Percentiles rank a stretch among this genome's conserved stretches.
Evolutionary conservation across 1,284 basidiomycete genomes (phyloP).

Genomic region (Marasmius sp.): DNA sequence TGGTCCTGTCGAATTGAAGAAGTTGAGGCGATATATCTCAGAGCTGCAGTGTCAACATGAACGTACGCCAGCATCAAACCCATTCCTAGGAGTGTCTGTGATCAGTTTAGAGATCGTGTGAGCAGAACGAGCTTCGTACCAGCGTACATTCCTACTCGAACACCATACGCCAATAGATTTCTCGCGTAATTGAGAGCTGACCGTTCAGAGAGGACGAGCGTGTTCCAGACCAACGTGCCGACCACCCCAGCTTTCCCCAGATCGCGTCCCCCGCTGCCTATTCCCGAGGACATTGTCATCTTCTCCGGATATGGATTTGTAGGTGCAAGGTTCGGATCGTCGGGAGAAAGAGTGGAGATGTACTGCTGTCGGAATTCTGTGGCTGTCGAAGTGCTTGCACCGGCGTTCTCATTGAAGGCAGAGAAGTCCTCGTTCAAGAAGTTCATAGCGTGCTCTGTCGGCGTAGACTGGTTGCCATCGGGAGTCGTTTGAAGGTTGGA

Average conservation of each 20-base stretch:
- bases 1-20: conserved; percentile 31
- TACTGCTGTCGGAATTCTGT: conserved; percentile 34
- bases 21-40: not conserved
- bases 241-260: conserved; percentile 26
- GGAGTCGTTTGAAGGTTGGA: not conserved
- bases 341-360: conserved; percentile 18
- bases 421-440: conserved; percentile 48
- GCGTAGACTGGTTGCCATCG: conserved; percentile 27
- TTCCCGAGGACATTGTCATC: not conserved
- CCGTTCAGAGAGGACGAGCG: conserved; percentile 34
- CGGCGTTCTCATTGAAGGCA: conserved; percentile 2
- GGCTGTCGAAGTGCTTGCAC: conserved; percentile 7
- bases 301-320: not conserved
- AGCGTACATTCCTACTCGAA: conserved; percentile 59
- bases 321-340: conserved; percentile 1
- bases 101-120: not conserved
- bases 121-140: conserved; percentile 26
- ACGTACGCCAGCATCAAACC: conserved; percentile 52
- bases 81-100: conserved; percentile 36
- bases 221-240: conserved; percentile 35
- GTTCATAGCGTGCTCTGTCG: conserved; percentile 42
- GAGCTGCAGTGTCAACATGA: not conserved
- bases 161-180: conserved; percentile 63
- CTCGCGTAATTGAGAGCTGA: conserved; percentile 36
- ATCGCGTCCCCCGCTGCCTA: conserved; percentile 6